Conservation (phyloP, 2,329 filamentous ascomycete genomes). For the Talaromyces islandicus region DNA sequence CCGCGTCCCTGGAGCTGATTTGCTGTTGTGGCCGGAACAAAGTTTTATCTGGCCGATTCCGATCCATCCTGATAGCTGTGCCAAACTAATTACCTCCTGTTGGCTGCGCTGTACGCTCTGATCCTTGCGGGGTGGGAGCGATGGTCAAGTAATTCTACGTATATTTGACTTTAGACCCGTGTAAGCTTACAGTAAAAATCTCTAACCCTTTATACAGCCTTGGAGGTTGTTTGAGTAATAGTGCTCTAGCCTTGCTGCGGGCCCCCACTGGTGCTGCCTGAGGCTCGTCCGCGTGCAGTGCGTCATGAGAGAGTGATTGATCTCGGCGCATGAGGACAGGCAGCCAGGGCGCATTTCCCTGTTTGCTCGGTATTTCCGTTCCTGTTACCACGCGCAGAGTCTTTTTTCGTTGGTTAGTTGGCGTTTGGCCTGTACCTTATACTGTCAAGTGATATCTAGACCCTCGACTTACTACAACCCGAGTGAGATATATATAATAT, state of each 20-base stretch:
- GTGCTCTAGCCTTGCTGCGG: not conserved
- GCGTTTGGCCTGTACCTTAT: not conserved
- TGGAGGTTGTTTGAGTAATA: not conserved
- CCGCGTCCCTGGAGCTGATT: too few species aligned
- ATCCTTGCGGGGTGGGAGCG: not conserved
- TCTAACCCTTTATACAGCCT: too few species aligned
- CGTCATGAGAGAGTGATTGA: not conserved
- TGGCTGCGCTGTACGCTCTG: not conserved
- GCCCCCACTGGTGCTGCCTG: not conserved
- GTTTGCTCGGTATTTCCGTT: not conserved
- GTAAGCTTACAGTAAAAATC: not conserved
- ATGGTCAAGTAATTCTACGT: not conserved
- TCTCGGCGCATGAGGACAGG: not conserved
- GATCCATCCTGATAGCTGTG: too few species aligned
- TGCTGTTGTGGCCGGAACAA: too few species aligned
- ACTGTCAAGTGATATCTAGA: not conserved
- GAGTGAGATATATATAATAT: conserved; percentile 3
- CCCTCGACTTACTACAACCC: not conserved
- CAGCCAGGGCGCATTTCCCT: not conserved
- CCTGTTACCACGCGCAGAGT: not conserved
- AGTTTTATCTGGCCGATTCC: too few species aligned
- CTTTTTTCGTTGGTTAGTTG: not conserved
- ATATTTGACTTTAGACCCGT: not conserved
- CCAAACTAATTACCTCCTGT: too few species aligned
- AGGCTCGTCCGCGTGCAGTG: not conserved